Evolutionary conservation across 495 filamentous ascomycete species (phyloP), one percentile per base, ranked within the genome.

Genomic region (Haplographium delicatum): DNA sequence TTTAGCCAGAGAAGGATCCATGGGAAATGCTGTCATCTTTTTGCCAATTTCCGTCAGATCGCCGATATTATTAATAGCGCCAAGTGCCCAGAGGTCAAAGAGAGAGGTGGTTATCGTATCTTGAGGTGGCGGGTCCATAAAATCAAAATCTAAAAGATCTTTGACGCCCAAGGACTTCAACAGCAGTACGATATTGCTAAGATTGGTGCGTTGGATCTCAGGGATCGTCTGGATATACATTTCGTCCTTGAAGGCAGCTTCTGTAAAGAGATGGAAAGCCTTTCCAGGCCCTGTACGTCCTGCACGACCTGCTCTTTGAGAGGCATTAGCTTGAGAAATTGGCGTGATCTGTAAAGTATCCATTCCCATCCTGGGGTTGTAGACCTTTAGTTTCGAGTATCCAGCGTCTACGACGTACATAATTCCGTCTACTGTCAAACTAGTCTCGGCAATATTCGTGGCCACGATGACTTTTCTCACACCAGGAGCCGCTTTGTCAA

Each of bases 341-440:
- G 94, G 94, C 3, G 94, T 99, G 51, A 99, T 96, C 60, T 97
- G 93, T 11, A 99, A 78, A 1, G 91, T 95, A 57, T 99, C 93
- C 94, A 99, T 99, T 47, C 94, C 91, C 93, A 99, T 96, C 23
- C 86, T 81, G 4, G 94, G 90, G 59, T 99, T 97, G 71, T 97
- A 99, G 10, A 97, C 94, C 62, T 99, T 99, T 48, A 99, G 74
- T 67, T 99, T 99, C 0, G 89, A 95, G 66, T 86, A 99, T 1
- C 94, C 94, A 5, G 86, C 82, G 63, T 99, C 94, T 27, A 99
- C 91, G 44, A 99, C 94, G 59, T 91, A 99, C 91, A 97, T 96
- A 59, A 99, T 97, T 52, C 94, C 94, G 58, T 99, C 94, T 8
- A 99, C 94, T 0, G 94, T 99, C 70, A 99, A 75, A 72, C 88